phyloP scores from a whole-genome alignment of 306 rosid genomes.

The Citrullus colocynthis region DNA sequence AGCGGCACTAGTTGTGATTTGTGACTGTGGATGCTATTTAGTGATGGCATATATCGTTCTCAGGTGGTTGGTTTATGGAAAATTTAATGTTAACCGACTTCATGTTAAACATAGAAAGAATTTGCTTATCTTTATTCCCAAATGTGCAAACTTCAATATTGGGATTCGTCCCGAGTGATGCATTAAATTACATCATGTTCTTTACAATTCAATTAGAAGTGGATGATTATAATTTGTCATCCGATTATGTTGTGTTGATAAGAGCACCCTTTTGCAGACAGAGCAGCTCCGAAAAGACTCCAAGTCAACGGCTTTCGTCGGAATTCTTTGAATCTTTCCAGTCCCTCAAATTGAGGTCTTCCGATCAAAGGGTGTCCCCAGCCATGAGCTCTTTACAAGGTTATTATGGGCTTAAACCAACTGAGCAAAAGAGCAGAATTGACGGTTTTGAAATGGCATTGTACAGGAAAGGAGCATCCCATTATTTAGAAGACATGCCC shows the following conservation, averaged over 20 bases:
- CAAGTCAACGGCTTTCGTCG: slow-evolving; percentile 10
- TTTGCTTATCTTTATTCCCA: background rate
- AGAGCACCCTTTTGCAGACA: slow-evolving; percentile 21
- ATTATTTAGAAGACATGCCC: slow-evolving; percentile 28
- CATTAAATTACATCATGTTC: background rate
- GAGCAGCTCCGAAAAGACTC: slow-evolving; percentile 23
- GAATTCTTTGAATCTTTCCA: slow-evolving; percentile 58
- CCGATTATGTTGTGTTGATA: background rate
- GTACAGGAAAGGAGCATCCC: slow-evolving; percentile 17
- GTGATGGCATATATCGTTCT: background rate
- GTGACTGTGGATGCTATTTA: background rate
- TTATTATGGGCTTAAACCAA: slow-evolving; percentile 53
- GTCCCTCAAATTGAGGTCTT: slow-evolving; percentile 30
- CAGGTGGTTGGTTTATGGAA: background rate
- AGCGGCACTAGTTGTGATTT: background rate
- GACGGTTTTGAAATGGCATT: slow-evolving; percentile 29
- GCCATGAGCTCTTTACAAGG: slow-evolving; percentile 80
- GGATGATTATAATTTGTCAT: background rate
- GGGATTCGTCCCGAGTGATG: background rate
- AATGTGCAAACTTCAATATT: background rate
- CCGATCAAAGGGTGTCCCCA: slow-evolving; percentile 33
- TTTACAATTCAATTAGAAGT: background rate
- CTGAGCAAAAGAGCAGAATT: slow-evolving; percentile 13
- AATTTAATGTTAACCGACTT: background rate
- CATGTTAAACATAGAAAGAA: background rate